Base-by-base conservation (phyloP, 2,329 filamentous ascomycete species). In the Fusarium sublunatum region DNA sequence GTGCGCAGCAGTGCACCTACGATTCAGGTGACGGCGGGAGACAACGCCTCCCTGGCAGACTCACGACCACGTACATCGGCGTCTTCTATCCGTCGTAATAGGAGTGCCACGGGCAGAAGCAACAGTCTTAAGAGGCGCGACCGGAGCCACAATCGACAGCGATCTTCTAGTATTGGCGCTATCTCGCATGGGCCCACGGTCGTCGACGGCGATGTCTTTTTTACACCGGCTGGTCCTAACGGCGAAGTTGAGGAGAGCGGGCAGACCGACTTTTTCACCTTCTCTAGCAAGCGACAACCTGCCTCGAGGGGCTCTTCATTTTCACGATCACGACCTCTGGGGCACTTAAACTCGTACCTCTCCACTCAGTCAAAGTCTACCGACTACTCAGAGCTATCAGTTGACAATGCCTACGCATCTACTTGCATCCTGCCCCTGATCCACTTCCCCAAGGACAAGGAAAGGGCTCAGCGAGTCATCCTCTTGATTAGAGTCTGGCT, bases 401-500 rank as follows among this genome's bases (percentile, higher is more conserved):
- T 75, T 11, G 76, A 81, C 10, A 74, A 76, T 28, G 76, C 78
- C 24, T 79, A 81, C 56, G 76, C 81, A 4, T 76, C 81, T 6
- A 77, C 81, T 6, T 79, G 78, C 42, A 72, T 83, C 7, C 72
- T 87, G 39, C 84, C 85, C 1, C 68, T 80, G 13, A 76, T 87
- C 15, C 80, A 84, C 32, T 86, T 88, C 52, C 76, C 85, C 7
- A 83, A 82, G 64, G 82, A 83, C 9, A 82, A 83, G 65, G 78
- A 82, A 61, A 79, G 77, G 64, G 77, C 79, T 28, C 82, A 82
- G 49, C 80, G 84, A 40, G 79, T 76, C 29, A 78, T 78, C 7
- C 79, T 87, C 10, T 74, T 99, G 13, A 81, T 93, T 19, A 90
- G 89, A 65, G 88, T 97, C 29, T 99, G 95, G 95, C 82, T 97